Evolutionary conservation across 345 rosid species (phyloP), one percentile per base, ranked within the genome.

Genomic region (sweet orange (Citrus sinensis)): DNA sequence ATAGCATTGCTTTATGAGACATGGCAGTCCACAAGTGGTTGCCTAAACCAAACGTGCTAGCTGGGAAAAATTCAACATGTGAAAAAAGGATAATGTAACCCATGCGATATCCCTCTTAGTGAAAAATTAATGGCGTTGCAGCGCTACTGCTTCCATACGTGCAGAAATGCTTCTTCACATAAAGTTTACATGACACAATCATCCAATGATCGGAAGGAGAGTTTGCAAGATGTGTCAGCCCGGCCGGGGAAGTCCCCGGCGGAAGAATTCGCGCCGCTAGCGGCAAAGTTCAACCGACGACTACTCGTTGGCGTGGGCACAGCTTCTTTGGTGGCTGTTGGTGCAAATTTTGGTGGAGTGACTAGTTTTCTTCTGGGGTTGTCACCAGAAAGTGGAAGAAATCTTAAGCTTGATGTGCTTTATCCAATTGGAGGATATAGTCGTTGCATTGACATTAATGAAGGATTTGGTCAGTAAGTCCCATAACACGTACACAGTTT

Each of bases 391-490:
- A 81, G 42, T 20, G 94, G 97, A 37, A 81, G 91, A 76, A 83
- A 79, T 78, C 83, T 94, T 30, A 91, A 92, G 88, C 88, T 96
- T 27, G 99, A 94, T 60, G 92, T 91, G 69, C 79, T 96, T 46
- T 96, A 92, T 87, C 97, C 95, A 0, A 88, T 94, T 46, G 73
- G 71, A 60, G 97, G 99, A 58, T 94, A 87, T 71, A 91, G 90
- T 67, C 93, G 95, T 75, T 92, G 94, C 82, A 77, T 96, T 71
- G 88, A 94, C 6, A 83, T 87, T 0, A 90, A 34, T 51, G 90
- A 91, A 86, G 97, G 98, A 78, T 96, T 96, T 75, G 97, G 98
- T 94, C 74, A 87, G 98, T 88, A 72, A 85, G 81, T 86, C 59
- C 77, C 27, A 20, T 11, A 20, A n/a, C 39, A 32, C 2, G 40